Percentiles rank a stretch among this genome's conserved stretches.
Conservation (phyloP, 1,284 basidiomycete species). For the Fomitopsis pinicola region DNA sequence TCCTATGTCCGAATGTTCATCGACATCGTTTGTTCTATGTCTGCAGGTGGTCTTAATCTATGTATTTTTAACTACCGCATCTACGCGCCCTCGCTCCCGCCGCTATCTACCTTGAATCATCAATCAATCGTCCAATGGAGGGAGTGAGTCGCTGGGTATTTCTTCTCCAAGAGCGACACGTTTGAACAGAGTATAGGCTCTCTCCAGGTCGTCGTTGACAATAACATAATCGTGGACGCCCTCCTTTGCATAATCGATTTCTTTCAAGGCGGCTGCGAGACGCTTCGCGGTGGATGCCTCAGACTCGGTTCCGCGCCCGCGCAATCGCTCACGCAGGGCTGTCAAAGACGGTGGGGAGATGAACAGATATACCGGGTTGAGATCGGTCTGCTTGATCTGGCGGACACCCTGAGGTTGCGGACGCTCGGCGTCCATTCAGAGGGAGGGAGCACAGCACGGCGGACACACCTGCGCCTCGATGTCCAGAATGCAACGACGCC, state of each 20-base stretch:
- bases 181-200: conserved; percentile 74
- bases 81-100: neutral
- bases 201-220: conserved; percentile 88
- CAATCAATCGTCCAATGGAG: conserved; percentile 49
- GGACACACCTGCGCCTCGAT: conserved; percentile 90
- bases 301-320: conserved; percentile 83
- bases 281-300: conserved; percentile 73
- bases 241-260: conserved; percentile 84
- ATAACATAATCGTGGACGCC: conserved; percentile 82
- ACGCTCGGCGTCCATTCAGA: conserved; percentile 14
- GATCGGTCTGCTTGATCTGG: conserved; percentile 66
- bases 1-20: neutral
- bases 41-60: neutral
- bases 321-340: conserved; percentile 66
- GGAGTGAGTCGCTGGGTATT: conserved; percentile 50
- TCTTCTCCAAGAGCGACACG: conserved; percentile 66
- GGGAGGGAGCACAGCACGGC: neutral
- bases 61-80: neutral
- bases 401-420: conserved; percentile 69
- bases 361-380: conserved; percentile 91
- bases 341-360: conserved; percentile 83
- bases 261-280: conserved; percentile 75
- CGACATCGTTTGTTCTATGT: neutral
- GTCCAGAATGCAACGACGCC: conserved; percentile 87
- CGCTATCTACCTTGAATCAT: neutral